Base-by-base conservation (phyloP, 495 filamentous ascomycete species). In the Stereocaulon alpinum region DNA sequence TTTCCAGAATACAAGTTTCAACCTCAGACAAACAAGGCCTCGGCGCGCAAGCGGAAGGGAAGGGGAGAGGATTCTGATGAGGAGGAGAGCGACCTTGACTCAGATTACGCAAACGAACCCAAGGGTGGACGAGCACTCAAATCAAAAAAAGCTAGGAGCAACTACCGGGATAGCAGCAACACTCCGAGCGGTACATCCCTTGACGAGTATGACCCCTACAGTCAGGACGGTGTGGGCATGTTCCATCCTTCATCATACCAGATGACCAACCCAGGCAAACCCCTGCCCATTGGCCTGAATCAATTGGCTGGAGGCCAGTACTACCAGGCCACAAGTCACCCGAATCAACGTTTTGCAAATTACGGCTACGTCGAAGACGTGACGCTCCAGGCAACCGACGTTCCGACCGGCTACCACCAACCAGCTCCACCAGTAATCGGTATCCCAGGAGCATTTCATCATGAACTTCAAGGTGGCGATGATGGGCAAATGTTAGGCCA, bases 1-100 rank as follows among this genome's bases (percentile, higher is more conserved):
- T 89, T 94, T 66, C 93, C 93, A 1, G 85, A 86, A 34, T 98
- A 98, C 76, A 97, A 96, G 71, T 98, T 97, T 73, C 85, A 89
- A 41, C 93, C 93, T 2, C 79, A 84, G 53, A 96, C 95, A 70
- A 75, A 84, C 29, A 72, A 73, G 40, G 67, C 60, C 40, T 48
- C 69, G 34, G 74, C 72, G 57, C 83, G 75, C 58, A 83, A 79
- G 61, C 72, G 74, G 55, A 83, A 79, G 63, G 71, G 70, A 41
- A 73, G 67, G 24, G 74, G 74, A 68, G 29, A 68, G 45, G 70
- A 66, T 41, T 68, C 71, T 48, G 77, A 73, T 42, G 74, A 69
- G 47, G 68, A 69, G 58, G 64, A 68, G 56, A 69, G 62, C 48
- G 71, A 76, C 59, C 58, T 70, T 64, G 73, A 76, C 56, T 59